Conservation (phyloP, 352 stramenopile genomes). For the Pythium guiyangense region DNA sequence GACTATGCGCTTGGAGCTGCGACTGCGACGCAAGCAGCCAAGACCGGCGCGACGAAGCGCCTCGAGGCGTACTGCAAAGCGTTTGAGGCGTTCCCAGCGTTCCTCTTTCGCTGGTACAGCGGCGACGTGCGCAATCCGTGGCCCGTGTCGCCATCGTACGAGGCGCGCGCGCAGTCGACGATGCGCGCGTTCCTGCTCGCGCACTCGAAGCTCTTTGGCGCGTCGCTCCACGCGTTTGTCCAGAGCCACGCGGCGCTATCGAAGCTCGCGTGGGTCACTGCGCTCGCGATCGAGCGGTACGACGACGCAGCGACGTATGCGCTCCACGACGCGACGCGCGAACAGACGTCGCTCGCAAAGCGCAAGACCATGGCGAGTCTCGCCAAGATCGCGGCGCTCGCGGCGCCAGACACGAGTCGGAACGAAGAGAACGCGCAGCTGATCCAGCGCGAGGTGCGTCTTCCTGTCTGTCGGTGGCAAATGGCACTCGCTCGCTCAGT, state of each 20-base stretch:
- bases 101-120: constrained; percentile 76
- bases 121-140: constrained; percentile 71
- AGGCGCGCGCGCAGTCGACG: constrained; percentile 15
- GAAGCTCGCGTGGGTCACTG: constrained; percentile 63
- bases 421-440: constrained; percentile 33
- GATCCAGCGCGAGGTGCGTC: constrained; percentile 60
- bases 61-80: constrained; percentile 62
- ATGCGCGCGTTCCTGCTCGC: constrained; percentile 67
- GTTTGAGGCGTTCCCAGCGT: constrained; percentile 50
- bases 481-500: neutral
- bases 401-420: constrained; percentile 30
- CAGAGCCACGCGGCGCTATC: constrained; percentile 46
- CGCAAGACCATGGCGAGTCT: constrained; percentile 80
- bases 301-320: constrained; percentile 48
- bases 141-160: constrained; percentile 20
- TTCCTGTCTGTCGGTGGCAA: neutral
- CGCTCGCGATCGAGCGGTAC: constrained; percentile 59
- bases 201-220: constrained; percentile 55
- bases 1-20: constrained; percentile 61
- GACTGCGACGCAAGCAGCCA: constrained; percentile 18
- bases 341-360: constrained; percentile 47
- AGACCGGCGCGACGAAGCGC: constrained; percentile 48
- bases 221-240: constrained; percentile 60
- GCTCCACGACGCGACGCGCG: constrained; percentile 45
- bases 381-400: constrained; percentile 72